A percentile compares a stretch with the other conserved stretches of the same genome.
These are phyloP conservation scores for Didymella lethalis DNA, from an alignment of 2,329 filamentous ascomycete genomes.

Conservation along the genomic window DNA sequence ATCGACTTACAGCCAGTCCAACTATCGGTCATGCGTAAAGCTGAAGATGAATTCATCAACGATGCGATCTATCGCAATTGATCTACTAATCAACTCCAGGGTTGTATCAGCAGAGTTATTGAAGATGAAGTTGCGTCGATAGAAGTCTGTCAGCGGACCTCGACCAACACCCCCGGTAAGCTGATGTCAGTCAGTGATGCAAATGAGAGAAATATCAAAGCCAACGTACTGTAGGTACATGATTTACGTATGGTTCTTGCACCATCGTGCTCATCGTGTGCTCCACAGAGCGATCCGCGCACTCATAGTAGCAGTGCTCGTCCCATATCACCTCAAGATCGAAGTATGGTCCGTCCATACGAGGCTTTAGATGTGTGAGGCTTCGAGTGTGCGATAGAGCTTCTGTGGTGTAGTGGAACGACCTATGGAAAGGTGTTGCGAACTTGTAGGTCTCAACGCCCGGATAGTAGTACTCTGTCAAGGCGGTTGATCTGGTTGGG, in stretches of 20 bases:
- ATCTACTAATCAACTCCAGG: background rate
- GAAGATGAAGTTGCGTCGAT: background rate
- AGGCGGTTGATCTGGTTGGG: constrained; percentile 9
- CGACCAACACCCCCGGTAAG: background rate
- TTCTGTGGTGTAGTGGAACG: constrained; percentile 50
- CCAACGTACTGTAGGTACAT: background rate
- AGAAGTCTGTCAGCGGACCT: background rate
- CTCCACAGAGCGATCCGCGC: constrained; percentile 70
- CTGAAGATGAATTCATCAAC: background rate
- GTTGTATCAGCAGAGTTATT: background rate
- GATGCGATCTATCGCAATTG: background rate
- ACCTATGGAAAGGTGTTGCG: constrained; percentile 60
- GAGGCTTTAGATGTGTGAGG: background rate
- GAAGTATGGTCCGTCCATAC: background rate
- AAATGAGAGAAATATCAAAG: background rate
- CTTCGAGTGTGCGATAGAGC: background rate
- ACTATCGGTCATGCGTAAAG: background rate
- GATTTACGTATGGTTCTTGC: constrained; percentile 71
- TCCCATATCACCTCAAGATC: constrained; percentile 62
- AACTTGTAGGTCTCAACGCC: constrained; percentile 56
- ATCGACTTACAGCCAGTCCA: background rate
- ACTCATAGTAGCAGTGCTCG: constrained; percentile 75
- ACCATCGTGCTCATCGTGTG: constrained; percentile 83
- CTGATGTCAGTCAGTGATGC: background rate
- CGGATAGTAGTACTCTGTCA: constrained; percentile 54